Conservation (phyloP, 352 stramenopile species). For the Phytophthora megakarya region DNA sequence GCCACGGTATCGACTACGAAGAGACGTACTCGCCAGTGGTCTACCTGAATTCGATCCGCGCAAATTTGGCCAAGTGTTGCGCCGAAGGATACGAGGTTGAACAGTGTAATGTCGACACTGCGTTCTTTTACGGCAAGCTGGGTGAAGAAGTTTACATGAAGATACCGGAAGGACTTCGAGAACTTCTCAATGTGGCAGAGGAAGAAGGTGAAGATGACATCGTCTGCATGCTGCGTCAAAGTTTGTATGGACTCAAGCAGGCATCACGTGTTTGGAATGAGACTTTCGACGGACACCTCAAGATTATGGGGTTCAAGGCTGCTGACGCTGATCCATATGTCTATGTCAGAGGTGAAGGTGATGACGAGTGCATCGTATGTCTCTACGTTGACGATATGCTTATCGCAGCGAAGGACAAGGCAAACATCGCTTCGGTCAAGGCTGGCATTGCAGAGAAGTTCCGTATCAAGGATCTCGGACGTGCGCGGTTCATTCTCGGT, state of each 20-base stretch:
- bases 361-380: no score
- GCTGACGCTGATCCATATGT: background rate
- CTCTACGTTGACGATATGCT: no score
- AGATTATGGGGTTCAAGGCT: constrained; percentile 3
- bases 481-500: no score
- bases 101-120: background rate
- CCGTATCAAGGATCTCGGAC: no score
- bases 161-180: background rate
- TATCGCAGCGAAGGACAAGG: no score
- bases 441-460: no score
- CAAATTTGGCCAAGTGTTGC: no score
- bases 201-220: background rate
- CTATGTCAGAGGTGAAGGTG: background rate
- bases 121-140: background rate
- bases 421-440: no score
- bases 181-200: background rate
- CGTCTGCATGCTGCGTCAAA: background rate
- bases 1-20: no score
- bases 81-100: background rate
- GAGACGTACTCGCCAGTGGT: no score
- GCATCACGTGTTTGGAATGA: constrained; percentile 1
- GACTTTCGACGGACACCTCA: background rate
- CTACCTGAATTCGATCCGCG: no score
- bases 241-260: background rate
- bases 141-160: constrained; percentile 3